Evolutionary conservation across 140 eudicot species (phyloP), one percentile per base, ranked within the genome.

Genomic region (Stevia rebaudiana): DNA sequence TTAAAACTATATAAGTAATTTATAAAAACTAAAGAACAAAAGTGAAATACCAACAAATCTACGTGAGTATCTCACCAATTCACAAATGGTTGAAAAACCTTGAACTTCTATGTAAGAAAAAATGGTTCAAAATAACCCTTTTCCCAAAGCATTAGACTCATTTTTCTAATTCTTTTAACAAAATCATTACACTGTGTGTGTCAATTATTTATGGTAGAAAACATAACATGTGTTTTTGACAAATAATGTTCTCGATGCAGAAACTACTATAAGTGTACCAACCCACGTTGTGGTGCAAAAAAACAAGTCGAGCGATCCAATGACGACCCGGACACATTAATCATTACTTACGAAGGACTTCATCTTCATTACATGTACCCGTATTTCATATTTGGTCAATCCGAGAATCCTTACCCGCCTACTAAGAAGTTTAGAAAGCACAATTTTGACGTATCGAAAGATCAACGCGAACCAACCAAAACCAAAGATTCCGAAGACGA

Each of bases 201-300:
- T n/a, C n/a, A n/a, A n/a, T n/a, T n/a, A n/a, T n/a, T n/a, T n/a
- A n/a, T n/a, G n/a, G n/a, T n/a, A n/a, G n/a, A 13, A 41, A 3
- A 28, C 33, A 28, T 28, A 24, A 24, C 3, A 33, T 25, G 22
- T 22, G 8, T 35, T 10, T 19, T 50, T 59, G 15, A 58, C 16
- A 22, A 18, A 13, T 46, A 1, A 11, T 12, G 9, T 33, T 31
- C 12, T 70, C 25, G 41, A 54, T 70, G 46, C 79, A 88, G 96
- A 69, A 88, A 94, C 82, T 88, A 88, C 40, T 88, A 88, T 49
- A 85, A 83, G 67, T 88, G 96, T 81, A 88, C 94, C 39, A 88
- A 82, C 82, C 86, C 94, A 8, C 75, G 86, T 47, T 88, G 96
- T 60, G 82, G 80, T 42, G 96, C 96, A 2, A 88, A 88, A 55